These are phyloP conservation scores for Argentina anserina DNA, from an alignment of 306 rosid species.

Conservation along the genomic window DNA sequence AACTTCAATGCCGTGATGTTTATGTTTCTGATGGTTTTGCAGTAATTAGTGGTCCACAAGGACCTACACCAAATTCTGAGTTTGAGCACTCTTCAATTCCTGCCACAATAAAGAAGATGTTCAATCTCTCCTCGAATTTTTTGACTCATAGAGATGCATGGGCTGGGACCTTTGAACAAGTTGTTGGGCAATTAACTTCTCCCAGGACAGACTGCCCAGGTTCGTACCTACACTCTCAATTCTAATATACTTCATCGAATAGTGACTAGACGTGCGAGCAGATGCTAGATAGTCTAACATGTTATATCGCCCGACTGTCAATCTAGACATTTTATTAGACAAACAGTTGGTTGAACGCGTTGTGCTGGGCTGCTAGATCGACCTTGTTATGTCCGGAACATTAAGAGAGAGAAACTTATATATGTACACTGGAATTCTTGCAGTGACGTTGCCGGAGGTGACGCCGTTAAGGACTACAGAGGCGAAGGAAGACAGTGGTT, in stretches of 20 bases:
- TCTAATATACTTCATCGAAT: background rate
- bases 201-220: slow-evolving; percentile 98
- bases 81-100: slow-evolving; percentile 98
- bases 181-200: slow-evolving; percentile 60
- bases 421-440: background rate
- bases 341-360: background rate
- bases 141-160: slow-evolving; percentile 97
- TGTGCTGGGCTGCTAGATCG: background rate
- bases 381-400: background rate
- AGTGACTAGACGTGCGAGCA: background rate
- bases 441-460: slow-evolving; percentile 88
- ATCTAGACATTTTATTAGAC: background rate
- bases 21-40: slow-evolving; percentile 20
- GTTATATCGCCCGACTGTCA: background rate
- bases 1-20: slow-evolving; percentile 12
- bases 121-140: slow-evolving; percentile 86
- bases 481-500: slow-evolving; percentile 56
- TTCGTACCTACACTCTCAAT: slow-evolving; percentile 24
- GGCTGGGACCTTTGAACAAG: slow-evolving; percentile 93
- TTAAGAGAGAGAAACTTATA: background rate
- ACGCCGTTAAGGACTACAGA: slow-evolving; percentile 62
- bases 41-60: slow-evolving; percentile 70
- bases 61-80: slow-evolving; percentile 82
- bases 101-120: slow-evolving; percentile 93
- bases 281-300: background rate